Conservation (phyloP, 2,329 filamentous ascomycete species). For the Cryphonectria radicalis region DNA sequence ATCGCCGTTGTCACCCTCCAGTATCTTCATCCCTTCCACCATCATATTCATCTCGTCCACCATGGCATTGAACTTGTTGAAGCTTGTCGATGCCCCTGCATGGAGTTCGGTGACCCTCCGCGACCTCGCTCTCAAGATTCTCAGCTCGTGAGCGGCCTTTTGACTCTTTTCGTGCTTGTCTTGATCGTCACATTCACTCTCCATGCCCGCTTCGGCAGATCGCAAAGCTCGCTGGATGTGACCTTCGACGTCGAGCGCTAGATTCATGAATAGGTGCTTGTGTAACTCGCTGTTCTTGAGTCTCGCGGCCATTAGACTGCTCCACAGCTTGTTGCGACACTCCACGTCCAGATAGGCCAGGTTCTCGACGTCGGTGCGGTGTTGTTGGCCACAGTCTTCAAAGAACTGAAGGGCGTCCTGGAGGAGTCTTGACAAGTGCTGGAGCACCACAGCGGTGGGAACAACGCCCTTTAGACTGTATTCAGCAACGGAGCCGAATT, state of each 20-base stretch:
- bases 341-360: conserved; percentile 36
- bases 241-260: background rate
- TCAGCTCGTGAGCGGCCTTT: conserved; percentile 2
- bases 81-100: conserved; percentile 4
- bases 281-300: conserved; percentile 15
- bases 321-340: conserved; percentile 25
- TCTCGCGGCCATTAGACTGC: conserved; percentile 17
- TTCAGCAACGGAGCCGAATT: background rate
- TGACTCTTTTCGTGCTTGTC: conserved; percentile 3
- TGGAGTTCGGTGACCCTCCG: conserved; percentile 4
- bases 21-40: conserved; percentile 2
- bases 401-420: conserved; percentile 21
- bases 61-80: conserved; percentile 19
- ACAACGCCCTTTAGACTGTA: background rate
- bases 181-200: background rate
- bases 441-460: conserved; percentile 10
- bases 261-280: conserved; percentile 19
- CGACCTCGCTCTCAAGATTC: background rate
- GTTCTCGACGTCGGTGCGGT: conserved; percentile 41
- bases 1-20: background rate
- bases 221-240: conserved; percentile 11
- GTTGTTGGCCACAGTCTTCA: conserved; percentile 37
- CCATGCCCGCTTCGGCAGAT: background rate
- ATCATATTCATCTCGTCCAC: conserved; percentile 19
- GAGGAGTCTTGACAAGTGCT: conserved; percentile 19